phyloP scores from a whole-genome alignment of 2,329 filamentous ascomycete species.

The Madurella fahalii region DNA sequence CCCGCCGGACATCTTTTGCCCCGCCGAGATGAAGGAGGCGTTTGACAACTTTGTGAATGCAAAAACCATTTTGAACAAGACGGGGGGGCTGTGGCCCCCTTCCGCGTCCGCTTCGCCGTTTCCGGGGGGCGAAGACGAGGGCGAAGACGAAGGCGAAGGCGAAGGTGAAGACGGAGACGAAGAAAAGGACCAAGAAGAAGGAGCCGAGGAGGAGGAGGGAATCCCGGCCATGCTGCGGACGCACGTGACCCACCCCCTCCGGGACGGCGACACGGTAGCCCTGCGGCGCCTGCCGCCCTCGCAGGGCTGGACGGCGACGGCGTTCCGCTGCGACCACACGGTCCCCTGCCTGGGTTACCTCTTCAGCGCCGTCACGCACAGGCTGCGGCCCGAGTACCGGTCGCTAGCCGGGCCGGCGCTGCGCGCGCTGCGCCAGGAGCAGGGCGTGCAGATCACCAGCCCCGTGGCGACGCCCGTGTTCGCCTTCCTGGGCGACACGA shows the following conservation, averaged over 20 bases:
- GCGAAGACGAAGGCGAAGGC: slow-evolving; percentile 20
- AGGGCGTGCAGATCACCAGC: slow-evolving; percentile 38
- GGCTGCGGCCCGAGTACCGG: slow-evolving; percentile 37
- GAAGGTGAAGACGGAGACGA: slow-evolving; percentile 5
- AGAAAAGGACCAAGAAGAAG: too few species aligned
- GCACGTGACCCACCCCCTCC: slow-evolving; percentile 38
- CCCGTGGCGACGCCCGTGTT: slow-evolving; percentile 39
- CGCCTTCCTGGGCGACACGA: slow-evolving; percentile 47
- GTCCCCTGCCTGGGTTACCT: slow-evolving; percentile 47
- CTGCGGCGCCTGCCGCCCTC: slow-evolving; percentile 29
- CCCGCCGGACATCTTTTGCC: slow-evolving; percentile 45
- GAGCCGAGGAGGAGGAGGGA: slow-evolving; percentile 11
- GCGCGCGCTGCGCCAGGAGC: slow-evolving; percentile 33
- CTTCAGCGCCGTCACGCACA: slow-evolving; percentile 38
- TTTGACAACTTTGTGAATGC: slow-evolving; percentile 40
- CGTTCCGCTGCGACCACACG: slow-evolving; percentile 44
- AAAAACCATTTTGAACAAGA: slow-evolving; percentile 40
- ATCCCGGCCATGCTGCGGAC: slow-evolving; percentile 36
- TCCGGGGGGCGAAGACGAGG: slow-evolving; percentile 13
- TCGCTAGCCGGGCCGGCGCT: slow-evolving; percentile 36
- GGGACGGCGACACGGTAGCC: slow-evolving; percentile 34
- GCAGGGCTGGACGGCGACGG: slow-evolving; percentile 38
- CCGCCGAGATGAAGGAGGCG: slow-evolving; percentile 36
- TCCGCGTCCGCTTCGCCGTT: too few species aligned
- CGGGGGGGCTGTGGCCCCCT: slow-evolving; percentile 32